phyloP scores from a whole-genome alignment of 805 yeast genomes.

The Candida ascalaphidarum region DNA sequence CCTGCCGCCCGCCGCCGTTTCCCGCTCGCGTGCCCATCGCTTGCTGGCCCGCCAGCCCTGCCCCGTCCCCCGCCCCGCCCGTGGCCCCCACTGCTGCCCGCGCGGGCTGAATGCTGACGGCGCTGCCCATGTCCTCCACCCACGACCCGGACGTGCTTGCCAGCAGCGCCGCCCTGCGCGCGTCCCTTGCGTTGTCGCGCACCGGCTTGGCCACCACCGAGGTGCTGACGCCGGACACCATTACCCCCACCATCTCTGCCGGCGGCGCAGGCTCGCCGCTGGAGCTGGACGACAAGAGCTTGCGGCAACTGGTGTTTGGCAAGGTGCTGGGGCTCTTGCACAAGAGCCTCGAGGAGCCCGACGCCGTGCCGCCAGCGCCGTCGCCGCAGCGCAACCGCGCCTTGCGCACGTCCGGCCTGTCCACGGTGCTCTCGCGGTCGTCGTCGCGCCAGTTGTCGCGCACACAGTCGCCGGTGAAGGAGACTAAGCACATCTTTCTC shows the following conservation, averaged over 20 bases:
- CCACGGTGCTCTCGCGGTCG: neutral
- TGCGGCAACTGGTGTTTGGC: constrained; percentile 18
- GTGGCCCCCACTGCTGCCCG: too few relatives aligned
- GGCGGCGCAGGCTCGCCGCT: constrained; percentile 1
- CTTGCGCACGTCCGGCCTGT: neutral
- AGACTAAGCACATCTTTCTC: constrained; percentile 68
- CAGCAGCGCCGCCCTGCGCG: too few relatives aligned
- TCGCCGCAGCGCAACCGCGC: constrained; percentile 1
- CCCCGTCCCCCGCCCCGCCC: too few relatives aligned
- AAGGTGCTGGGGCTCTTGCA: constrained; percentile 25
- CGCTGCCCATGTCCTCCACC: too few relatives aligned
- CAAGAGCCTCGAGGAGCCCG: constrained; percentile 5
- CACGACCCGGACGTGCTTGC: too few relatives aligned
- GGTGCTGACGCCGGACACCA: constrained; percentile 3
- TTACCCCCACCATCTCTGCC: constrained; percentile 3
- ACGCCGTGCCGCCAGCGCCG: constrained; percentile 1
- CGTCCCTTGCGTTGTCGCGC: neutral
- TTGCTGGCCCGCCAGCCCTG: too few relatives aligned
- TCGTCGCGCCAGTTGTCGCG: neutral
- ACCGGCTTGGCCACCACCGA: constrained; percentile 4
- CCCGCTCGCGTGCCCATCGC: too few relatives aligned
- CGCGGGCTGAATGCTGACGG: too few relatives aligned
- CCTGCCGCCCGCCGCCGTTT: too few relatives aligned
- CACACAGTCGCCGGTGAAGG: constrained; percentile 46
- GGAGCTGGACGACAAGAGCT: constrained; percentile 5